Conservation (phyloP, 106 monocot species). For the Amphibolis antarctica region DNA sequence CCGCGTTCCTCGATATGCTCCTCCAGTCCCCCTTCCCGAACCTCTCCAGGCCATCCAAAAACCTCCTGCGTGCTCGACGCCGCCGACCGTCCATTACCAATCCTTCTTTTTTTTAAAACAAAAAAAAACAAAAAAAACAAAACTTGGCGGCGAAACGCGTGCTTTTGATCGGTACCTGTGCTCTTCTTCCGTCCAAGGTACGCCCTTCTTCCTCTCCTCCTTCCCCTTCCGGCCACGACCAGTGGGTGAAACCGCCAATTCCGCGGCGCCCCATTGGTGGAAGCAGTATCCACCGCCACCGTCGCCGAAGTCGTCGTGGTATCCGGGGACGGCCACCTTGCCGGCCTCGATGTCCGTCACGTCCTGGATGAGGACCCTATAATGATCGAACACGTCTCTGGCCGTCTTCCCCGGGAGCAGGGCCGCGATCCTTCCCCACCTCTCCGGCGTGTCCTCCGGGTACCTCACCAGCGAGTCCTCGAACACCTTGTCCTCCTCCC, state of each 20-base stretch:
- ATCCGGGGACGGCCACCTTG: conserved; percentile 4
- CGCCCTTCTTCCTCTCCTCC: conserved; percentile 25
- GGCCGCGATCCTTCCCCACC: conserved; percentile 17
- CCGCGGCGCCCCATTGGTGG: neutral
- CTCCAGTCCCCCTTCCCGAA: conserved; percentile 27
- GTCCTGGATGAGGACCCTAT: conserved; percentile 11
- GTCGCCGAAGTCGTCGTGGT: conserved; percentile 4
- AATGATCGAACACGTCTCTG: conserved; percentile 13
- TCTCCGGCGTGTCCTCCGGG: conserved; percentile 10
- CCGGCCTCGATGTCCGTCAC: conserved; percentile 16
- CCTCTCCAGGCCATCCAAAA: conserved; percentile 21
- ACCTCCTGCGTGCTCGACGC: conserved; percentile 10
- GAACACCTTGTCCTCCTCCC: conserved; percentile 20
- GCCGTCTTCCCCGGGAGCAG: conserved; percentile 8
- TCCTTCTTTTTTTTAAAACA: conserved; percentile 1
- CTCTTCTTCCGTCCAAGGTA: conserved; percentile 26
- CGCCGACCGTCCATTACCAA: no score
- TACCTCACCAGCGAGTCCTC: conserved; percentile 17
- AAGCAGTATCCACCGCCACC: neutral
- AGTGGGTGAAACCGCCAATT: neutral
- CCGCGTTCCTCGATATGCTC: conserved; percentile 24
- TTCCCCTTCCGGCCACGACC: neutral
- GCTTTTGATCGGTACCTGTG: conserved; percentile 4
- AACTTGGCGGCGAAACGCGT: neutral
- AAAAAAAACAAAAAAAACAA: neutral